Conservation (phyloP, 2,329 filamentous ascomycete genomes). For the Fusarium brachygibbosum region DNA sequence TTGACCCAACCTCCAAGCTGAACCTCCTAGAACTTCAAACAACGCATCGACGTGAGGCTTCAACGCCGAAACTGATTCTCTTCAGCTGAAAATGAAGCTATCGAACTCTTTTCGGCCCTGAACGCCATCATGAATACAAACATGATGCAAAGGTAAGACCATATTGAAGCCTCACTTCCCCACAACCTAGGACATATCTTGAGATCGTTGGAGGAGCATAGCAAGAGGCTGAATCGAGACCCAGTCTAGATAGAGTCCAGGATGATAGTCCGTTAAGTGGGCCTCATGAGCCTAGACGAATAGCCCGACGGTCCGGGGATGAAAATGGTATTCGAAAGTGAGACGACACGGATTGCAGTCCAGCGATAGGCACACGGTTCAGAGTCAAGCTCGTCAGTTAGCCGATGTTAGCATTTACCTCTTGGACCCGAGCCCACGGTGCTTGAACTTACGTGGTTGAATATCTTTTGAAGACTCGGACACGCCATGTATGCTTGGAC, state of each 20-base stretch:
- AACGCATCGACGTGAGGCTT: neutral
- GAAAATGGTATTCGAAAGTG: no score
- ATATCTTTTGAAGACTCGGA: neutral
- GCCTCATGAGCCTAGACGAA: neutral
- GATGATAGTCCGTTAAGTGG: neutral
- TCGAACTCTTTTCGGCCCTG: constrained; percentile 22
- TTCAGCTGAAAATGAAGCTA: constrained; percentile 7
- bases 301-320: neutral
- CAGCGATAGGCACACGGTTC: neutral
- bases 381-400: neutral
- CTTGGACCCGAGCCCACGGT: fast-evolving
- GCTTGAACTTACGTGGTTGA: neutral
- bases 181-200: neutral
- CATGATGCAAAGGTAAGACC: neutral
- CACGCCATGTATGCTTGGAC: no score
- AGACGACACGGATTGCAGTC: neutral
- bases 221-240: constrained; percentile 11
- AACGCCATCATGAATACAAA: neutral
- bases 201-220: neutral
- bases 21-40: neutral
- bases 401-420: neutral
- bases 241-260: neutral
- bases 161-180: neutral
- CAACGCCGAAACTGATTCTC: neutral
- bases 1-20: neutral